These are phyloP conservation scores for Mycena kentingensis DNA, from an alignment of 768 basidiomycete genomes.

Conservation along the genomic window DNA sequence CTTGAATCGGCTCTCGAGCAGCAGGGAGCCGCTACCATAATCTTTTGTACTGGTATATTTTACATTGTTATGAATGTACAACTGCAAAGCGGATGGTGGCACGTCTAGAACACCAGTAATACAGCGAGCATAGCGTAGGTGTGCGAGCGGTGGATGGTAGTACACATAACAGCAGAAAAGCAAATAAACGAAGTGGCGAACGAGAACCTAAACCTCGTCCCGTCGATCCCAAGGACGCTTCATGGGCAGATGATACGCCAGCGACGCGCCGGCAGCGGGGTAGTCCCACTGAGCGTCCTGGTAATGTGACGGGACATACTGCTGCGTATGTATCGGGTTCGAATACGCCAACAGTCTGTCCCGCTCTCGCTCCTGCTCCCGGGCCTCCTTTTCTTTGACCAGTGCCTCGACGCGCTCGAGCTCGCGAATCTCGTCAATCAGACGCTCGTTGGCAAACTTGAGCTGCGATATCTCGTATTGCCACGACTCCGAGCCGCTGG, in stretches of 20 bases:
- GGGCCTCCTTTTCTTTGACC: neutral
- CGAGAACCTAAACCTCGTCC: neutral
- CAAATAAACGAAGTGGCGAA: neutral
- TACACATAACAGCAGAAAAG: neutral
- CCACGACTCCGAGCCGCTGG: slow-evolving; percentile 73
- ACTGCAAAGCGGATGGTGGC: too few species aligned
- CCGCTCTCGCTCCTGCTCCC: neutral
- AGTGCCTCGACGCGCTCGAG: slow-evolving; percentile 30
- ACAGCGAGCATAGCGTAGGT: too few species aligned
- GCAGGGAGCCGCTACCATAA: slow-evolving; percentile 73
- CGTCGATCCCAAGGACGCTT: slow-evolving; percentile 19
- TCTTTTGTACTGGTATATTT: neutral
- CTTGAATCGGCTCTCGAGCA: slow-evolving; percentile 81
- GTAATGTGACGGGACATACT: neutral
- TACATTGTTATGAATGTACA: neutral
- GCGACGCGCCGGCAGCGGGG: neutral
- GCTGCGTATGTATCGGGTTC: slow-evolving; percentile 1
- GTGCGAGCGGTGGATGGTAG: neutral
- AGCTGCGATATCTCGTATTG: slow-evolving; percentile 91
- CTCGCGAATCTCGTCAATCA: slow-evolving; percentile 55
- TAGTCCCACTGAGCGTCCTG: neutral
- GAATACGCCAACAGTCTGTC: neutral
- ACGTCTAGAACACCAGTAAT: too few species aligned
- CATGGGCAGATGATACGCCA: slow-evolving; percentile 13
- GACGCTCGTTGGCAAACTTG: slow-evolving; percentile 65